phyloP scores from a whole-genome alignment of 345 rosid genomes.

The Toxicodendron radicans region DNA sequence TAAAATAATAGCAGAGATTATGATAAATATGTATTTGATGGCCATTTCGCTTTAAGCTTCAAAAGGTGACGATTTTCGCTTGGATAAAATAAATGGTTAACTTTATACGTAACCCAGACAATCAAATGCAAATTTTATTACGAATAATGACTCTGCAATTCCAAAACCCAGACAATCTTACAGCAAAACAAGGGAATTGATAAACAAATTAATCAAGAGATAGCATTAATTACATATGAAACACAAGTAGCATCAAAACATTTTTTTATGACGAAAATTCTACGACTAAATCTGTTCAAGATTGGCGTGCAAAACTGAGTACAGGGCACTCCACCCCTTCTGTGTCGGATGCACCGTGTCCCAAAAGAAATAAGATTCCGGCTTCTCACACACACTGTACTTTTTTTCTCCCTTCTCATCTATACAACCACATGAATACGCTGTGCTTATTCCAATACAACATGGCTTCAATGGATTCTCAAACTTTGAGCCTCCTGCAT shows the following conservation, averaged over 20 bases:
- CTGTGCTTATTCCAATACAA: slow-evolving; percentile 37
- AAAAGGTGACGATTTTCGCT: too few species aligned
- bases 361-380: slow-evolving; percentile 60
- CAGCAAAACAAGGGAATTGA: neutral
- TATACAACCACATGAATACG: slow-evolving; percentile 41
- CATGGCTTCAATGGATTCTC: slow-evolving; percentile 62
- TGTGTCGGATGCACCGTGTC: slow-evolving; percentile 57
- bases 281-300: neutral
- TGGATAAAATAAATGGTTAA: too few species aligned
- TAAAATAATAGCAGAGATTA: too few species aligned
- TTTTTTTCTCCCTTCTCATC: slow-evolving; percentile 36
- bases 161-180: neutral
- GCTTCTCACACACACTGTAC: slow-evolving; percentile 51
- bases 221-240: too few species aligned
- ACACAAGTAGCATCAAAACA: too few species aligned
- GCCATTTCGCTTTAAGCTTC: neutral
- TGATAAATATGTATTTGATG: too few species aligned
- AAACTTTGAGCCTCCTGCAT: slow-evolving; percentile 38
- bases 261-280: too few species aligned
- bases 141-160: too few species aligned
- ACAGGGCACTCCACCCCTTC: slow-evolving; percentile 59
- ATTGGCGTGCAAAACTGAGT: slow-evolving; percentile 21
- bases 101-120: too few species aligned
- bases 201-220: neutral
- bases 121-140: too few species aligned